Conservation (phyloP, 192 early-diverging fungal species). For the Coemansia sp. region DNA sequence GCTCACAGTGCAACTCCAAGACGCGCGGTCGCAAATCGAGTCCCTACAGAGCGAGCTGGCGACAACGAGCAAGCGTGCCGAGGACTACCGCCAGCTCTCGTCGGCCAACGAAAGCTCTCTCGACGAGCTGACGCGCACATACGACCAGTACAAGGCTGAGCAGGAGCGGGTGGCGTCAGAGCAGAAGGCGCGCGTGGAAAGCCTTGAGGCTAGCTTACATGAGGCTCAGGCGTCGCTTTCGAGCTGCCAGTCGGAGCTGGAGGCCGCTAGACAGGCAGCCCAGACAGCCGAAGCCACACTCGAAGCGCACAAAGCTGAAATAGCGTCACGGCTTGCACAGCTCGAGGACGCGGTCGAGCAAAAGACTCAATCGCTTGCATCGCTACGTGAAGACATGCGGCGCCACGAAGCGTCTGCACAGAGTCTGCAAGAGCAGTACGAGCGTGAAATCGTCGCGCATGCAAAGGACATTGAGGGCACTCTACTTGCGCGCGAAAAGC, state of each 20-base stretch:
- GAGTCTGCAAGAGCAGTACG: constrained; percentile 68
- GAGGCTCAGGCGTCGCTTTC: constrained; percentile 31
- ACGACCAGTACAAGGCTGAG: constrained; percentile 68
- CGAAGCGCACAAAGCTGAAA: constrained; percentile 44
- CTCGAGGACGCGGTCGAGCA: constrained; percentile 24
- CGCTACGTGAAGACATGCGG: constrained; percentile 57
- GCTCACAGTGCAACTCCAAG: constrained; percentile 56
- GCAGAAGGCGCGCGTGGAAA: constrained; percentile 23
- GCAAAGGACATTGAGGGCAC: constrained; percentile 61
- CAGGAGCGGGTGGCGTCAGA: constrained; percentile 46
- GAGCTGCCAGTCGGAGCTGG: constrained; percentile 21
- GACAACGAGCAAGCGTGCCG: constrained; percentile 33
- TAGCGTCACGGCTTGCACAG: constrained; percentile 25
- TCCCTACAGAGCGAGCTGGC: constrained; percentile 49
- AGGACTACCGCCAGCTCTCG: constrained; percentile 51
- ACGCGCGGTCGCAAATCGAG: constrained; percentile 61
- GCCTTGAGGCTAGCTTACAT: constrained; percentile 35
- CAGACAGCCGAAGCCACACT: constrained; percentile 55
- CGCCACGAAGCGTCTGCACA: constrained; percentile 55
- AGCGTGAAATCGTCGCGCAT: constrained; percentile 68
- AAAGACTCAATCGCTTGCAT: constrained; percentile 25
- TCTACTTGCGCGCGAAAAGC: constrained; percentile 49
- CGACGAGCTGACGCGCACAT: constrained; percentile 64
- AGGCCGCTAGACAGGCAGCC: constrained; percentile 20
- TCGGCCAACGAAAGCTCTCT: constrained; percentile 66